Evolutionary conservation across 176 grass and related monocot genomes (phyloP).

Genomic region (Zoysia japonica): DNA sequence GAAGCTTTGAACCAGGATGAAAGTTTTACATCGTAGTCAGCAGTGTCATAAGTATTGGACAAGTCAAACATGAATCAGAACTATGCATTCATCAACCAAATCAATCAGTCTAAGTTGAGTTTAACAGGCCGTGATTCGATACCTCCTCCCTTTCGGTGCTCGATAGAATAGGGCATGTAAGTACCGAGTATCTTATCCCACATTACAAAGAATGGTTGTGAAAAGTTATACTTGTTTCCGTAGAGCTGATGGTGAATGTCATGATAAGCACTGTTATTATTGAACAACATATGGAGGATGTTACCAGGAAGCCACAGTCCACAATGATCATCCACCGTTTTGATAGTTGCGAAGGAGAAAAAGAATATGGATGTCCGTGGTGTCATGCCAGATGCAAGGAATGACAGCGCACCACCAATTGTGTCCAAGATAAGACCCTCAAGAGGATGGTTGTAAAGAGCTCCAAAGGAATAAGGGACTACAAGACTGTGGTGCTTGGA

Average conservation of each 20-base stretch:
- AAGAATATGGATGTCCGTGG: constrained; percentile 73
- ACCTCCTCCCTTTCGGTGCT: constrained; percentile 60
- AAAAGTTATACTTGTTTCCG: constrained; percentile 86
- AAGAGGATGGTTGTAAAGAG: constrained; percentile 86
- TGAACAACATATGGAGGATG: constrained; percentile 61
- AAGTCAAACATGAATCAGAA: constrained; percentile 33
- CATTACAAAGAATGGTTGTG: constrained; percentile 74
- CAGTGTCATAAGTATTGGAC: constrained; percentile 16
- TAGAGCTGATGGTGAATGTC: constrained; percentile 83
- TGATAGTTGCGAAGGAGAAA: constrained; percentile 84
- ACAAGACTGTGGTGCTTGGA: constrained; percentile 82
- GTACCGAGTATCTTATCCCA: constrained; percentile 83
- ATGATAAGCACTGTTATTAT: constrained; percentile 81
- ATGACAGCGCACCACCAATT: constrained; percentile 72
- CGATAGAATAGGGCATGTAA: constrained; percentile 69
- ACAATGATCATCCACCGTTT: constrained; percentile 83
- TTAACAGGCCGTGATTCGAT: constrained; percentile 64
- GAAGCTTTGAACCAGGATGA: constrained; percentile 27
- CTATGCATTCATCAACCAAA: constrained; percentile 33
- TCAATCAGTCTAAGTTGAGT: constrained; percentile 41
- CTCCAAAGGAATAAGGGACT: constrained; percentile 83
- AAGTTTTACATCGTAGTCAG: constrained; percentile 39
- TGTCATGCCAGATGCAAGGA: constrained; percentile 78
- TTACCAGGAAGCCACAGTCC: constrained; percentile 86
- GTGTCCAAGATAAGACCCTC: constrained; percentile 88